phyloP scores from a whole-genome alignment of 192 early-diverging fungal genomes.

The Mortierella antarctica region DNA sequence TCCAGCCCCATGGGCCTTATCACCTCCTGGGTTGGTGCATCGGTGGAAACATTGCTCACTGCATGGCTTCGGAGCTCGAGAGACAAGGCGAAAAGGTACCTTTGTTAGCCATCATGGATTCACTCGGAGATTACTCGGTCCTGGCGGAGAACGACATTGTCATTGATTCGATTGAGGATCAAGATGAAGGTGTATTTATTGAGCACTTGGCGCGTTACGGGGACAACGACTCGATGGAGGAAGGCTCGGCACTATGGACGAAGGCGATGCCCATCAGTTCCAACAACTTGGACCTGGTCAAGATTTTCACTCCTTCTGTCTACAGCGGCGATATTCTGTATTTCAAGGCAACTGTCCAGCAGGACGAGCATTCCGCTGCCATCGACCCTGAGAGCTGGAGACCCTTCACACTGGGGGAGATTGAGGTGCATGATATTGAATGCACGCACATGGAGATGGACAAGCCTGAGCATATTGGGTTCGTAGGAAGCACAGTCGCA shows the following conservation, averaged over 20 bases:
- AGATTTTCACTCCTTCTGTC: background rate
- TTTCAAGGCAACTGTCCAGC: constrained; percentile 1
- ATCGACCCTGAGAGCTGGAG: constrained; percentile 1
- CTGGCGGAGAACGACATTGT: background rate
- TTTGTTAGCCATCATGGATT: constrained; percentile 14
- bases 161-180: background rate
- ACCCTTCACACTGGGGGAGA: constrained; percentile 1
- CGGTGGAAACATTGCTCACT: constrained; percentile 3
- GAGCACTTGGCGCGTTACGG: no score
- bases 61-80: constrained; percentile 16
- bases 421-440: constrained; percentile 5
- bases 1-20: constrained; percentile 20
- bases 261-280: no score
- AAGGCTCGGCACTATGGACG: no score
- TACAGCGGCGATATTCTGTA: background rate
- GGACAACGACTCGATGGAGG: no score
- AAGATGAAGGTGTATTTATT: background rate
- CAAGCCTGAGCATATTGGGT: background rate
- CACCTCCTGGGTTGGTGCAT: constrained; percentile 13
- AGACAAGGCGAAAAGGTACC: constrained; percentile 1
- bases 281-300: no score
- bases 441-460: constrained; percentile 7
- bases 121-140: background rate
- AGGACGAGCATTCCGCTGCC: background rate
- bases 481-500: background rate